Conservation (phyloP, 495 filamentous ascomycete species). For the Penicillium longicatenatum region DNA sequence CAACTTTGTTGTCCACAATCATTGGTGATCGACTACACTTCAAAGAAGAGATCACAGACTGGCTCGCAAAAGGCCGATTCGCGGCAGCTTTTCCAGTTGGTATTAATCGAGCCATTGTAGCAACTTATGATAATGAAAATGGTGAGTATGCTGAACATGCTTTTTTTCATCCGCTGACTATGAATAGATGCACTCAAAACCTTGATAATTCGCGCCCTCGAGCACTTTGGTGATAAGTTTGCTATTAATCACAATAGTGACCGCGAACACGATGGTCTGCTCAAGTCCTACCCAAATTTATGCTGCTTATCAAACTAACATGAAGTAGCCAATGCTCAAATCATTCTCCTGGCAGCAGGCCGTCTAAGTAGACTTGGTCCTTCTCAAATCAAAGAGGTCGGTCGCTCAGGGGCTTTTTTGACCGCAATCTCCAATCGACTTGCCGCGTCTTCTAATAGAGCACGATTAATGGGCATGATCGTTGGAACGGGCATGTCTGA, state of each 20-base stretch:
- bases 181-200: slow-evolving; percentile 49
- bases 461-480: slow-evolving; percentile 87
- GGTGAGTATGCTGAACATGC: slow-evolving; percentile 33
- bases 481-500: slow-evolving; percentile 80
- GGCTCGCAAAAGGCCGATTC: slow-evolving; percentile 57
- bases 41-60: slow-evolving; percentile 61
- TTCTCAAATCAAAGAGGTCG: slow-evolving; percentile 59
- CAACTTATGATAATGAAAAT: slow-evolving; percentile 55
- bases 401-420: slow-evolving; percentile 71
- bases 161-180: slow-evolving; percentile 13
- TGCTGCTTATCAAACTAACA: slow-evolving; percentile 25
- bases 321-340: slow-evolving; percentile 70
- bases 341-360: slow-evolving; percentile 75
- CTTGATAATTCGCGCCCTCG: slow-evolving; percentile 66
- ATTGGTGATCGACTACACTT: slow-evolving; percentile 36
- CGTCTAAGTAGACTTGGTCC: slow-evolving; percentile 66
- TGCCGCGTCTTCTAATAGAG: slow-evolving; percentile 68
- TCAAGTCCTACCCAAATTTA: neutral
- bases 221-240: slow-evolving; percentile 79
- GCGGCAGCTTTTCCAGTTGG: slow-evolving; percentile 67
- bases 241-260: slow-evolving; percentile 83
- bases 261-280: slow-evolving; percentile 80
- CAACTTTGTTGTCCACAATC: slow-evolving; percentile 40
- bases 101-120: slow-evolving; percentile 65
- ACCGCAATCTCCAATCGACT: slow-evolving; percentile 85